A percentile compares a stretch with the other conserved stretches of the same genome.
These are phyloP conservation scores for Termitomyces sp. DNA, from an alignment of 768 basidiomycete genomes.

Conservation along the genomic window DNA sequence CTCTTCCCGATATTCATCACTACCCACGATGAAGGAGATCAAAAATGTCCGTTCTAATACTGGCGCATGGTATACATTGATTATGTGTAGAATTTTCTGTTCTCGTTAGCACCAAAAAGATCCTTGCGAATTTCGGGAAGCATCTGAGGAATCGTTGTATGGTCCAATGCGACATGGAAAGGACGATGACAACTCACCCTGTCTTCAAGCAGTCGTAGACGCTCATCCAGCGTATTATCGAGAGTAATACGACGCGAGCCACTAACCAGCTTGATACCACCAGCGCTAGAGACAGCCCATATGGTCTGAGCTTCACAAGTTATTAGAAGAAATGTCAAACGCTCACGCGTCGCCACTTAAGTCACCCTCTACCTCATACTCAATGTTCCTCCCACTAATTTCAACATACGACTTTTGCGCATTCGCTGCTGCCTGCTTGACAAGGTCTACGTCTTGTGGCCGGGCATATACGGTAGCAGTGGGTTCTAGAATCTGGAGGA, in stretches of 20 bases:
- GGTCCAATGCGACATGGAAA: neutral
- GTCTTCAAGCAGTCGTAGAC: constrained; percentile 85
- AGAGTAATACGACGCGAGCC: constrained; percentile 79
- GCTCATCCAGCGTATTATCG: constrained; percentile 93
- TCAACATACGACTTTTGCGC: constrained; percentile 72
- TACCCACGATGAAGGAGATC: neutral
- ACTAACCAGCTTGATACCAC: constrained; percentile 77
- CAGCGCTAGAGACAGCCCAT: constrained; percentile 53
- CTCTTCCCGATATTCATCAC: neutral
- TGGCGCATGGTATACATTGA: constrained; percentile 6
- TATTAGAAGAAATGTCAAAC: constrained; percentile 19
- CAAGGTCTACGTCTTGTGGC: constrained; percentile 58
- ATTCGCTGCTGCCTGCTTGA: constrained; percentile 57
- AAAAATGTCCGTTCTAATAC: constrained; percentile 6
- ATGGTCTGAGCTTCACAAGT: neutral
- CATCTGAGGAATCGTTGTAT: constrained; percentile 56
- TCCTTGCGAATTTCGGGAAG: constrained; percentile 89
- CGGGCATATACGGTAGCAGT: constrained; percentile 64
- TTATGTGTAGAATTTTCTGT: constrained; percentile 87
- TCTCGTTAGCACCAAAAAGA: constrained; percentile 86
- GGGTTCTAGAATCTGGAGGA: constrained; percentile 79
- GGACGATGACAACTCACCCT: constrained; percentile 51
- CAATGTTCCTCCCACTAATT: constrained; percentile 67
- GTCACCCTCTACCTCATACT: constrained; percentile 54
- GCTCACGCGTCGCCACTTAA: constrained; percentile 65